Evolutionary conservation across 2,329 filamentous ascomycete genomes (phyloP), one percentile per base, ranked within the genome.

Genomic region (Trichoderma oligosporum): DNA sequence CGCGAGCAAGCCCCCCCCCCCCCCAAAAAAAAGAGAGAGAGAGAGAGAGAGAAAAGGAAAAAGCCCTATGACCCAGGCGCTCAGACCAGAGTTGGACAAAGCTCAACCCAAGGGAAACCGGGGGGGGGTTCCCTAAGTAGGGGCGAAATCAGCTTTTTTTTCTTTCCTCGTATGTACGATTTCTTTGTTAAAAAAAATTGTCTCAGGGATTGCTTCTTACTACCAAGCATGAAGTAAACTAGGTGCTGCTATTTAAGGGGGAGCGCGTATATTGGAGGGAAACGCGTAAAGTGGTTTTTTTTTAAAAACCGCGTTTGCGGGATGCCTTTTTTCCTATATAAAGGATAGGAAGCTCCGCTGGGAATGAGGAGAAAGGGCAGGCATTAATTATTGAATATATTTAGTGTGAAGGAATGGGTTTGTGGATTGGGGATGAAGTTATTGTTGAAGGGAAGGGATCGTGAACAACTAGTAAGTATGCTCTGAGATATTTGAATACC

Each of bases 251-350:
- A 31, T 24, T 27, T 4, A 29, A 52, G 48, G 48, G 48, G 33
- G 9, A 8, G 22, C 14, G 52, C 44, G 41, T 56, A 56, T 14
- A 55, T 46, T 55, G 51, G 22, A 31, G 41, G 52, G 52, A 46
- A 31, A 35, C 35, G 42, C 35, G 44, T 56, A 56, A 56, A 56
- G 35, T 48, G 54, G 54, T 56, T 41, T 41, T 31, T 12, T 27
- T 16, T 7, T 9, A 39, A n/a, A n/a, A n/a, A n/a, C n/a, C 24
- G 24, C 22, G 24, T 38, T 39, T 51, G 47, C 24, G 35, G 25
- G 47, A 4, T 24, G 8, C 18, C 18, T 11, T 24, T 41, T 35
- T 5, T 5, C 4, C 31, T 11, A 31, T 51, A 51, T 51, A 51
- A 39, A 51, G 35, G 47, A 22, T 9, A 7, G 33, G 22, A n/a